phyloP scores from a whole-genome alignment of 495 filamentous ascomycete species.

The Talaromyces trachyspermus region DNA sequence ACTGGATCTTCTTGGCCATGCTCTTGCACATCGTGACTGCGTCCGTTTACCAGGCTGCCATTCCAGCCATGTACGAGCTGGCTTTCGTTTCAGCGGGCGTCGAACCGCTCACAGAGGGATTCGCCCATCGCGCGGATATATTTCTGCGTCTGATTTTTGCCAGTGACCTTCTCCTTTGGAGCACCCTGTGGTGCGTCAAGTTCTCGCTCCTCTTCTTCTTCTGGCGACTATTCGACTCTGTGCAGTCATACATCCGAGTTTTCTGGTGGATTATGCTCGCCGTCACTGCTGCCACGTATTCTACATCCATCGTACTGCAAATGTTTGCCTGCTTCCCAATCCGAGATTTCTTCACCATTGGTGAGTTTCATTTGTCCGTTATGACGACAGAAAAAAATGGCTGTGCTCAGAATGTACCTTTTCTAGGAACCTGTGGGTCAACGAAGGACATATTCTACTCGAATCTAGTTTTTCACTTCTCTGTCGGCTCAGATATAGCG shows the following conservation, averaged over 20 bases:
- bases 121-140: background rate
- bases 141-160: conserved; percentile 6
- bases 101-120: background rate
- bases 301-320: conserved; percentile 2
- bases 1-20: conserved; percentile 3
- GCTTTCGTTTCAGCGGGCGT: background rate
- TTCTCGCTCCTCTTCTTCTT: conserved; percentile 4
- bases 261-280: conserved; percentile 8
- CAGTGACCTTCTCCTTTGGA: background rate
- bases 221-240: conserved; percentile 8
- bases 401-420: background rate
- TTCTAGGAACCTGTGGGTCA: background rate
- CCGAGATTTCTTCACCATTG: conserved; percentile 4
- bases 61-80: conserved; percentile 3
- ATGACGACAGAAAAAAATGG: too few species aligned
- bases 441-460: background rate
- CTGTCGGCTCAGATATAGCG: conserved; percentile 2
- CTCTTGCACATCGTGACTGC: conserved; percentile 1
- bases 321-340: background rate
- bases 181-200: conserved; percentile 6
- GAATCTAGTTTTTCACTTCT: conserved; percentile 2
- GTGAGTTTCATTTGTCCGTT: background rate
- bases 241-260: conserved; percentile 1
- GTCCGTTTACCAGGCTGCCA: background rate
- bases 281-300: conserved; percentile 1